These are phyloP conservation scores for Neopestalotiopsis sp. DNA, from an alignment of 2,329 filamentous ascomycete species.

Conservation along the genomic window DNA sequence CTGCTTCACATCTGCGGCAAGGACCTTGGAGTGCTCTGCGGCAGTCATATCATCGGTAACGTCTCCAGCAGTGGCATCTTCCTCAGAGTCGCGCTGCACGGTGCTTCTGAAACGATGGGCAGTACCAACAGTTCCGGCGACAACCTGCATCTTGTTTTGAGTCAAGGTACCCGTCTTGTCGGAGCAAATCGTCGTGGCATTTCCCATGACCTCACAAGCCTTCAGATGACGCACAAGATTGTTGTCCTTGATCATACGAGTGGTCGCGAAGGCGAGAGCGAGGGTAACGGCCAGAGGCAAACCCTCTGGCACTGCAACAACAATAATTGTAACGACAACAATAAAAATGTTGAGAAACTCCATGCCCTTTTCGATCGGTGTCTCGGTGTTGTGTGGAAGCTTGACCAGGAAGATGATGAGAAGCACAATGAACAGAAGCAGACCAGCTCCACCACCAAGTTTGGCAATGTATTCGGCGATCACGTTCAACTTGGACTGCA, in stretches of 20 bases:
- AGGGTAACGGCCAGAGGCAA: slow-evolving; percentile 79
- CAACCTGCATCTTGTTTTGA: slow-evolving; percentile 72
- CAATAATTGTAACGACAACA: slow-evolving; percentile 78
- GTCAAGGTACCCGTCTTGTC: slow-evolving; percentile 73
- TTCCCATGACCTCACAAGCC: slow-evolving; percentile 83
- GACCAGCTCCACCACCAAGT: slow-evolving; percentile 75
- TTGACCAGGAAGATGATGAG: slow-evolving; percentile 83
- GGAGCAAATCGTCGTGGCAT: slow-evolving; percentile 73
- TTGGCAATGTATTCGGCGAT: slow-evolving; percentile 81
- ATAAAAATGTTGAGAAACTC: slow-evolving; percentile 78
- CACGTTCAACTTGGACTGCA: slow-evolving; percentile 76
- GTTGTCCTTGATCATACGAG: slow-evolving; percentile 77
- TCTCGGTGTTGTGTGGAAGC: slow-evolving; percentile 57
- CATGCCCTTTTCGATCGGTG: slow-evolving; percentile 77
- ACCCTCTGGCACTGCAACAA: slow-evolving; percentile 80
- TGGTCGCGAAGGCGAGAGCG: slow-evolving; percentile 77
- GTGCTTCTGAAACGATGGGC: slow-evolving; percentile 58
- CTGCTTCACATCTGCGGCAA: slow-evolving; percentile 53
- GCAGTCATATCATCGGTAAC: slow-evolving; percentile 42
- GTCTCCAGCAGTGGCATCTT: slow-evolving; percentile 10
- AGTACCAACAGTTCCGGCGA: slow-evolving; percentile 63
- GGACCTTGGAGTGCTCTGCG: slow-evolving; percentile 51
- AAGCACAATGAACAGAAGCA: slow-evolving; percentile 82
- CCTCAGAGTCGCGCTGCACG: slow-evolving; percentile 26
- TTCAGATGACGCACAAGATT: slow-evolving; percentile 78